Base-by-base conservation (phyloP, 2,329 filamentous ascomycete species). In the Penicillium sclerotiorum region DNA sequence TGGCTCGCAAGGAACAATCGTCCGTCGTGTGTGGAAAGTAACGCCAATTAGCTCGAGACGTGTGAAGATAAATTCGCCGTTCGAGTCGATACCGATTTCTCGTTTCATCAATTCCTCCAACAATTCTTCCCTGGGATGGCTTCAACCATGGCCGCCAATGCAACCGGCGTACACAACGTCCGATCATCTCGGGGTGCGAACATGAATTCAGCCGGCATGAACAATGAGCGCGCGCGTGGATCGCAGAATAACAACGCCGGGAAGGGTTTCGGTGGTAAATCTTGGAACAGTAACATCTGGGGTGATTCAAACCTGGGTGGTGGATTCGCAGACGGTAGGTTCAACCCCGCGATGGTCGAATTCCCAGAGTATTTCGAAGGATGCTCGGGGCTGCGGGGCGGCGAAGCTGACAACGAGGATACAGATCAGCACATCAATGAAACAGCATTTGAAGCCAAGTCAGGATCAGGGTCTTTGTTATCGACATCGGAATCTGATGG, bases 401-500 rank as follows among this genome's bases (percentile, higher is more conserved):
- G 7, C 15, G 7, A 11, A 20, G 35, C 45, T 52, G 18, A 52
- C 42, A 27, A 44, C n/a, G 45, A 23, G 5, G 5, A 7, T n/a
- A 12, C 15, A 69, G 67, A 69, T 45, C 62, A 66, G 55, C 58
- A 61, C 48, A 57, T 58, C 9, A 27, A 52, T 12, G 61, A 72
- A 2, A 59, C 56, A 28, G 62, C 56, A 8, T 70, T 77, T 32
- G 80, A 82, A 58, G 78, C 75, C 47, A 83, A 86, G 62, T 85
- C 83, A 3, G 88, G 87, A 41, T 89, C 87, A 5, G 80, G 84
- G 53, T 87, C 86, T 50, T 76, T 91, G 32, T 78, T 88, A 52
- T 79, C 83, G 37, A 82, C 84, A 35, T 88, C 87, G 8, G 86
- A 90, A 62, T 81, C 82, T 15, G 86, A 89, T 58, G 75, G 78